Conservation (phyloP, 768 basidiomycete genomes). For the Boletales sp. region DNA sequence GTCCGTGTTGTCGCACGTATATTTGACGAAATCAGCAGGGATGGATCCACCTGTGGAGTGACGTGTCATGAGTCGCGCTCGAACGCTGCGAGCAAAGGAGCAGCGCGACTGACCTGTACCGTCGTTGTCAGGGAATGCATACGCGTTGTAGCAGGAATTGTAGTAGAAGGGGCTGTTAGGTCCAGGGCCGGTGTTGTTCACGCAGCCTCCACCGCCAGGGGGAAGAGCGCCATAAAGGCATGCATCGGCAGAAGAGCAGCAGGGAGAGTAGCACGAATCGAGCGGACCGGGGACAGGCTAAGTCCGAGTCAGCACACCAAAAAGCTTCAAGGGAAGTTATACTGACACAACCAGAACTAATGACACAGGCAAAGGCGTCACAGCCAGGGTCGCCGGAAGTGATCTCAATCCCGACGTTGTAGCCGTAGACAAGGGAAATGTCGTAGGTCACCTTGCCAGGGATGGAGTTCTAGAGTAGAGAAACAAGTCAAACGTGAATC, state of each 20-base stretch:
- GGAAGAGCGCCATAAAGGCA: conserved; percentile 28
- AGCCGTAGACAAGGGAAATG: conserved; percentile 32
- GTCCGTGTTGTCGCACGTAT: conserved; percentile 24
- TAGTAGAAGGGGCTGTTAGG: conserved; percentile 32
- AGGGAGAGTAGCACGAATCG: conserved; percentile 26
- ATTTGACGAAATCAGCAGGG: conserved; percentile 28
- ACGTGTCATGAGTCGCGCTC: neutral
- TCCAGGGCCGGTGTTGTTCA: conserved; percentile 25
- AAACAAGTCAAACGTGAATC: too few species aligned
- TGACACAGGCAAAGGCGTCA: conserved; percentile 29
- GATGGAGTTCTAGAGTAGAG: conserved; percentile 21
- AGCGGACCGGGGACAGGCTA: conserved; percentile 29
- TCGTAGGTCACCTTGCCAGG: conserved; percentile 30
- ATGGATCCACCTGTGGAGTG: conserved; percentile 17
- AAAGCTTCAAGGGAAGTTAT: neutral
- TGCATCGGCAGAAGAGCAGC: conserved; percentile 25
- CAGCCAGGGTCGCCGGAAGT: conserved; percentile 23
- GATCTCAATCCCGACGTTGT: conserved; percentile 33
- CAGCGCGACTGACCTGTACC: conserved; percentile 19
- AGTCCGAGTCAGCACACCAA: neutral
- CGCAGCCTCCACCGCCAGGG: conserved; percentile 24
- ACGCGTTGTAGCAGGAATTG: conserved; percentile 26
- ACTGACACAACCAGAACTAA: conserved; percentile 30
- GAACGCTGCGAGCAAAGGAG: neutral
- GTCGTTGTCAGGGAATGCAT: conserved; percentile 34